phyloP scores from a whole-genome alignment of 164 flowering plant genomes.

The Vitis vinifera region DNA sequence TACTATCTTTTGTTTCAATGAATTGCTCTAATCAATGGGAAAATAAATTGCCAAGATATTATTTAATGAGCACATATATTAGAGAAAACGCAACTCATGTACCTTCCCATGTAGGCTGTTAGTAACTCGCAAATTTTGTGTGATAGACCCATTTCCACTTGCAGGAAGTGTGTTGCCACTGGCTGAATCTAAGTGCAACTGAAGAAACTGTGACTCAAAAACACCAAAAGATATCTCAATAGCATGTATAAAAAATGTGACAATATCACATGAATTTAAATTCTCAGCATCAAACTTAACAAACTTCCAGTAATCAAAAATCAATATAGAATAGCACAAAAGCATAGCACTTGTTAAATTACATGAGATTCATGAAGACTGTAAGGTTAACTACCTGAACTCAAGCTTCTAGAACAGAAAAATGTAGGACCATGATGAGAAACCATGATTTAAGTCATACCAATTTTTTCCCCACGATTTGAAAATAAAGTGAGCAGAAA shows the following conservation, averaged over 20 bases:
- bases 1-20: no score
- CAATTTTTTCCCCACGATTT: no score
- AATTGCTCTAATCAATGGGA: no score
- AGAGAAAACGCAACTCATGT: slow-evolving; percentile 6
- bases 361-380: no score
- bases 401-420: no score
- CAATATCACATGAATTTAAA: background rate
- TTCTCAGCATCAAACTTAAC: background rate
- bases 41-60: no score
- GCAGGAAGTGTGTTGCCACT: slow-evolving; percentile 78
- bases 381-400: no score
- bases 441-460: no score
- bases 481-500: background rate
- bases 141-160: slow-evolving; percentile 66
- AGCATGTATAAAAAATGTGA: background rate
- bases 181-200: slow-evolving; percentile 89
- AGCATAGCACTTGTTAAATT: background rate
- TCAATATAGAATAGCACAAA: background rate
- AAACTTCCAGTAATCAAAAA: background rate
- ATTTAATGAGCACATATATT: no score
- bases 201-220: slow-evolving; percentile 72
- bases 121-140: slow-evolving; percentile 67
- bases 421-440: no score
- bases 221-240: slow-evolving; percentile 8
- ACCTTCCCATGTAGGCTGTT: slow-evolving; percentile 98